Evolutionary conservation across 2,329 filamentous ascomycete species (phyloP).

Genomic region (Talaromyces sp.): DNA sequence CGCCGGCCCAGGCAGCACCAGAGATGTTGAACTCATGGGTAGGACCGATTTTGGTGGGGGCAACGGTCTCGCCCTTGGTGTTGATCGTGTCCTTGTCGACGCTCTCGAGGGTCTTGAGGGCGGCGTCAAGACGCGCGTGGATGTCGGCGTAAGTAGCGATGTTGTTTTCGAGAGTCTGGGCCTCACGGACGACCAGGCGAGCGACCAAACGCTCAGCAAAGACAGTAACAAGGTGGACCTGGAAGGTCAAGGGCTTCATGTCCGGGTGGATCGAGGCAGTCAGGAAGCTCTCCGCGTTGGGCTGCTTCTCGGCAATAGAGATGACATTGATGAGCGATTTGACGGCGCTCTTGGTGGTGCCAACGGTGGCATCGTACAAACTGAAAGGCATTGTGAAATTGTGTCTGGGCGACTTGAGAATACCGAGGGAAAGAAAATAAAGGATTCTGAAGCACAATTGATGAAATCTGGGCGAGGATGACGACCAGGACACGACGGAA

Average conservation of each 20-base stretch:
- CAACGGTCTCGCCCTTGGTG: slow-evolving; percentile 35
- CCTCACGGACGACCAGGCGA: background rate
- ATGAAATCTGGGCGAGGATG: background rate
- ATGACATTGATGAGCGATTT: background rate
- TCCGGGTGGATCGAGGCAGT: background rate
- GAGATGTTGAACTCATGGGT: slow-evolving; percentile 34
- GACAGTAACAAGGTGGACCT: slow-evolving; percentile 37
- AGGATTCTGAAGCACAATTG: background rate
- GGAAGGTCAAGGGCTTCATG: slow-evolving; percentile 34
- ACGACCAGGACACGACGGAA: background rate
- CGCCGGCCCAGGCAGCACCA: slow-evolving; percentile 42
- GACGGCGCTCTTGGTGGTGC: background rate
- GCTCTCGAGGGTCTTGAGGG: slow-evolving; percentile 41
- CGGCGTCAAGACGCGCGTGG: slow-evolving; percentile 43
- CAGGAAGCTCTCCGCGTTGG: background rate
- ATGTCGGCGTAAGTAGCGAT: slow-evolving; percentile 48
- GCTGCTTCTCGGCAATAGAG: background rate
- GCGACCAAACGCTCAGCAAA: slow-evolving; percentile 16
- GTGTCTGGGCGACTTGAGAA: background rate
- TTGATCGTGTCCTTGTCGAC: slow-evolving; percentile 40
- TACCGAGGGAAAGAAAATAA: background rate
- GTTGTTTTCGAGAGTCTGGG: slow-evolving; percentile 23
- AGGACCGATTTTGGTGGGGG: slow-evolving; percentile 27
- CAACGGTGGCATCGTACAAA: background rate
- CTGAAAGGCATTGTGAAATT: background rate